Percentiles rank a stretch among this genome's conserved stretches.
Conservation (phyloP, 2,329 filamentous ascomycete genomes). For the Pseudopithomyces maydicus region DNA sequence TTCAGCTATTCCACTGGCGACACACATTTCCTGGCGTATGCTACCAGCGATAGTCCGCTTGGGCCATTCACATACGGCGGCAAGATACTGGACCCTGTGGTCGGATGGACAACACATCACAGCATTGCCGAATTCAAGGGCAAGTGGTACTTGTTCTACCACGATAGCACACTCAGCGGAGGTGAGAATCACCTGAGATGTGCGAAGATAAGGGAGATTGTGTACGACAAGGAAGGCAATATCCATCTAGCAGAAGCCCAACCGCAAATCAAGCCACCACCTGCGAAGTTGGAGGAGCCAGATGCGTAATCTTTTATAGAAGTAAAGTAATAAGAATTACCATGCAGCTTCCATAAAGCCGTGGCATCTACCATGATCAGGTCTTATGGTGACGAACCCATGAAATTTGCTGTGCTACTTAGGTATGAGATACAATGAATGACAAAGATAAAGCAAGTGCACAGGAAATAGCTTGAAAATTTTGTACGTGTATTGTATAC, state of each 20-base stretch:
- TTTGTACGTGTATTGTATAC: no score
- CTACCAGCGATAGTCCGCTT: constrained; percentile 65
- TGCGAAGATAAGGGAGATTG: constrained; percentile 77
- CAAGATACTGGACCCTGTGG: constrained; percentile 73
- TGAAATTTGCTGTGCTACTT: no score
- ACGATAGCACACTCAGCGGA: constrained; percentile 71
- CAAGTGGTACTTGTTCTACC: constrained; percentile 77
- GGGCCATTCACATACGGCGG: constrained; percentile 77
- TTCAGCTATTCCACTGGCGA: constrained; percentile 81
- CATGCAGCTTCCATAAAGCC: background rate
- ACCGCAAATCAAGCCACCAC: constrained; percentile 27
- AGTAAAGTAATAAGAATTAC: background rate
- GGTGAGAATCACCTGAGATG: constrained; percentile 73
- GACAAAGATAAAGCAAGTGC: no score
- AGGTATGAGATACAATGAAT: no score
- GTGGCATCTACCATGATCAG: no score
- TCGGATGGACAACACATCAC: constrained; percentile 84
- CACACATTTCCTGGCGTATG: constrained; percentile 75
- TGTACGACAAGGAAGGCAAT: constrained; percentile 69
- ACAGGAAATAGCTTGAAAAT: no score
- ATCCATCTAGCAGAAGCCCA: constrained; percentile 53
- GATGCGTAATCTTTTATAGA: background rate
- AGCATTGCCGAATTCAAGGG: constrained; percentile 75
- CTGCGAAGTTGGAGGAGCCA: constrained; percentile 11
- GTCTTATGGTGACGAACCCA: no score